These are phyloP conservation scores for Benincasa hispida DNA, from an alignment of 306 rosid species.

Conservation along the genomic window DNA sequence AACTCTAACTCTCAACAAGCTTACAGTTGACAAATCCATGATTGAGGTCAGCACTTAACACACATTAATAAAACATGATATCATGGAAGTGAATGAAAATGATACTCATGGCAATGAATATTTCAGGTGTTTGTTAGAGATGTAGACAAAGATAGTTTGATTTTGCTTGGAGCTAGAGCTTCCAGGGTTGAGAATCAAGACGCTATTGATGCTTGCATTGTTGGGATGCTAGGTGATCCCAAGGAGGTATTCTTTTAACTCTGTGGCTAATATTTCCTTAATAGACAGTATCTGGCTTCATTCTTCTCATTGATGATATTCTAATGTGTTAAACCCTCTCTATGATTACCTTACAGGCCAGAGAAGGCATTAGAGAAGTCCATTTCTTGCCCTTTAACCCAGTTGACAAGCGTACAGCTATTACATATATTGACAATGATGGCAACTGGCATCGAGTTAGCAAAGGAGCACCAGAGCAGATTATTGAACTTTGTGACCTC, in stretches of 20 bases:
- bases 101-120: background rate
- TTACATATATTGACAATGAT: slow-evolving; percentile 48
- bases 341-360: slow-evolving; percentile 33
- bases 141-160: slow-evolving; percentile 37
- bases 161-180: slow-evolving; percentile 76
- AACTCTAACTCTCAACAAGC: slow-evolving; percentile 79
- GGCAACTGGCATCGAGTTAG: slow-evolving; percentile 80
- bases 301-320: too few relatives aligned
- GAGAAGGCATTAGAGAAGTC: slow-evolving; percentile 64
- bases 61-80: background rate
- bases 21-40: slow-evolving; percentile 65
- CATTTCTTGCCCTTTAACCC: slow-evolving; percentile 92
- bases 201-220: slow-evolving; percentile 91
- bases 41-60: slow-evolving; percentile 35
- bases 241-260: slow-evolving; percentile 42
- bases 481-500: slow-evolving; percentile 66
- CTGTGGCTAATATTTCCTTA: background rate
- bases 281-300: background rate
- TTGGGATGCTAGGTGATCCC: slow-evolving; percentile 91
- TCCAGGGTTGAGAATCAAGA: slow-evolving; percentile 87
- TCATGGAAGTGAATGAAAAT: background rate
- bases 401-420: slow-evolving; percentile 87
- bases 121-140: slow-evolving; percentile 48
- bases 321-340: too few relatives aligned
- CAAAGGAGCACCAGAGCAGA: slow-evolving; percentile 98